These are phyloP conservation scores for Cryptococcus depauperatus DNA, from an alignment of 1,284 basidiomycete species.

Conservation along the genomic window DNA sequence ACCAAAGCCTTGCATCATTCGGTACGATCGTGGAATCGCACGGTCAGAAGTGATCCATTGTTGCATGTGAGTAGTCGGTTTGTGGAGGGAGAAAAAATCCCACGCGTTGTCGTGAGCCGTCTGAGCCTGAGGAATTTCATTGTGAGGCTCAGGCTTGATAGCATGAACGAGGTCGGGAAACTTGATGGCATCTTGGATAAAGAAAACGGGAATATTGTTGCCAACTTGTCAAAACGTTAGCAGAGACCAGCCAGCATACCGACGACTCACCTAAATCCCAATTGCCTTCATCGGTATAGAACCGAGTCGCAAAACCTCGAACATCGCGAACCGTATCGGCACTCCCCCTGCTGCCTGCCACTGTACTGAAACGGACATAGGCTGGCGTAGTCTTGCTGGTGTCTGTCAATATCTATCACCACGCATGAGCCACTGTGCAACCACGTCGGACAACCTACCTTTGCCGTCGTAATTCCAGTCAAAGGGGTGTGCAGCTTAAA, in stretches of 20 bases:
- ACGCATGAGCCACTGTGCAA: neutral
- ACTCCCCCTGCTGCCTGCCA: conserved; percentile 65
- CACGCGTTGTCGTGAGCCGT: conserved; percentile 64
- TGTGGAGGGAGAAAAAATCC: conserved; percentile 57
- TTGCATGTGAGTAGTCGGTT: conserved; percentile 60
- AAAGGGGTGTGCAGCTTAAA: conserved; percentile 63
- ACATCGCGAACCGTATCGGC: conserved; percentile 60
- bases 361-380: conserved; percentile 74
- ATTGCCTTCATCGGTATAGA: conserved; percentile 71
- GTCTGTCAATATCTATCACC: conserved; percentile 57
- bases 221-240: conserved; percentile 17
- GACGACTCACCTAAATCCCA: conserved; percentile 62
- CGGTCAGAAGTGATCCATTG: conserved; percentile 79
- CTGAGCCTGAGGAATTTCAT: conserved; percentile 52
- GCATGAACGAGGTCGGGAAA: conserved; percentile 76
- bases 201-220: conserved; percentile 63
- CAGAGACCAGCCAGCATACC: neutral
- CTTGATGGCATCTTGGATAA: conserved; percentile 65
- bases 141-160: conserved; percentile 56
- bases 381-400: conserved; percentile 60
- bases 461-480: conserved; percentile 32
- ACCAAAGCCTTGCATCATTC: conserved; percentile 80
- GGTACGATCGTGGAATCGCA: conserved; percentile 66
- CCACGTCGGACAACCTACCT: conserved; percentile 10
- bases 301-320: conserved; percentile 70